Base-by-base conservation (phyloP, 2,329 filamentous ascomycete species). In the Exophiala sideris region DNA sequence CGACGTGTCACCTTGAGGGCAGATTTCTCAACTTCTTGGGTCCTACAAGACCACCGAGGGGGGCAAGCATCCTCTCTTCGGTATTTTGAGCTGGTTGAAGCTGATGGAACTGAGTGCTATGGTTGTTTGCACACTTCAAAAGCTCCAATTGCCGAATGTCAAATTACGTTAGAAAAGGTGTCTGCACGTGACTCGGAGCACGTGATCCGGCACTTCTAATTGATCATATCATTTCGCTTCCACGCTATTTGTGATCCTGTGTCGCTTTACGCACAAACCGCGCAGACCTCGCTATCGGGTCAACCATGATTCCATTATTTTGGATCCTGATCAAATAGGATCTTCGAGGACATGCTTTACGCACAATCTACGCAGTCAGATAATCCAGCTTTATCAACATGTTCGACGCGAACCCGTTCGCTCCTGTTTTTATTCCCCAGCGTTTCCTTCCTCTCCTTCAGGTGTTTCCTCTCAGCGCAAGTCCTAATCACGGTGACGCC, bases 231-330 rank as follows among this genome's bases (percentile, higher is more conserved):
- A 29, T 29, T 29, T 29, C 14, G 40, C 40, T 21, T 44, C 41
- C 14, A 9, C 29, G 20, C n/a, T 24, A 8, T n/a, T 44, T 14
- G 21, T 49, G 36, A 45, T 24, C 8, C 4, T 12, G 14, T 40
- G 36, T 33, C 34, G 47, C 42, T 53, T 50, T 47, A 61, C 58
- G 58, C 58, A 61, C 52, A 61, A 58, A 35, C 45, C 52, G 45
- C 58, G 53, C 58, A 53, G 42, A 38, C 35, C 45, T 20, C 21
- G 6, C 8, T 40, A 9, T 47, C 20, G n/a, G n/a, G 16, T 55
- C 39, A 41, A 41, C 21, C 41, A 50, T 32, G 12, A 24, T 14
- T 45, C 42, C 33, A 14, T 47, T 21, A 21, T 39, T 50, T 44
- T 18, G 16, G 36, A 34, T 41, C 21, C 11, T 34, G 33, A 16